These are phyloP conservation scores for Eremothecium gossypii DNA, from an alignment of 1,139 yeast species.

Conservation along the genomic window DNA sequence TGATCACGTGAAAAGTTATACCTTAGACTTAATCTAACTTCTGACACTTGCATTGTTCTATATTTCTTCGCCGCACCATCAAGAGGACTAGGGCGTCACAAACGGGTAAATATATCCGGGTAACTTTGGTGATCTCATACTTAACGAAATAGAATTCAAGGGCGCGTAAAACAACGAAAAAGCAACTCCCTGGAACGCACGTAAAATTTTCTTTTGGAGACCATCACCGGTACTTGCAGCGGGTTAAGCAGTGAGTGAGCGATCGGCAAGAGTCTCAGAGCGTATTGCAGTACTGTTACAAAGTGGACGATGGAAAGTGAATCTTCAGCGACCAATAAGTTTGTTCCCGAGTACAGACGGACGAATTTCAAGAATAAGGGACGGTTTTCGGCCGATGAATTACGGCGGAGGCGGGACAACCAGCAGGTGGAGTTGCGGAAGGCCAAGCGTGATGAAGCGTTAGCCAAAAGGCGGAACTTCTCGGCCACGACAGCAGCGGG, in stretches of 20 bases:
- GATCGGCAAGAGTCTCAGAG: too few relatives aligned
- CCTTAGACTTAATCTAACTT: too few relatives aligned
- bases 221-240: not conserved
- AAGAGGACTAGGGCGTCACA: too few relatives aligned
- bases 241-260: too few relatives aligned
- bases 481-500: slow-evolving; percentile 35
- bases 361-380: slow-evolving; percentile 93
- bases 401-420: slow-evolving; percentile 95
- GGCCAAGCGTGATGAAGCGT: slow-evolving; percentile 90
- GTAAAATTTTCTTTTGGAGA: slow-evolving; percentile 4
- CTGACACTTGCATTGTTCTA: too few relatives aligned
- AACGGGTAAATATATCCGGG: too few relatives aligned
- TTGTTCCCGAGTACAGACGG: slow-evolving; percentile 95
- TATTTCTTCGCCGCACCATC: too few relatives aligned
- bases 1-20: too few relatives aligned
- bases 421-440: slow-evolving; percentile 95
- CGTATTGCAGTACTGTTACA: not conserved
- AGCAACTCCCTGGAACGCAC: not conserved
- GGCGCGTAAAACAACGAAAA: slow-evolving; percentile 2
- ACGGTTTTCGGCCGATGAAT: slow-evolving; percentile 89
- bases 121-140: too few relatives aligned
- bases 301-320: slow-evolving; percentile 44
- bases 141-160: not conserved
- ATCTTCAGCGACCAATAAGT: slow-evolving; percentile 70
- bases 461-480: slow-evolving; percentile 85